Evolutionary conservation across 2,329 filamentous ascomycete species (phyloP).

Genomic region (Neonectria punicea): DNA sequence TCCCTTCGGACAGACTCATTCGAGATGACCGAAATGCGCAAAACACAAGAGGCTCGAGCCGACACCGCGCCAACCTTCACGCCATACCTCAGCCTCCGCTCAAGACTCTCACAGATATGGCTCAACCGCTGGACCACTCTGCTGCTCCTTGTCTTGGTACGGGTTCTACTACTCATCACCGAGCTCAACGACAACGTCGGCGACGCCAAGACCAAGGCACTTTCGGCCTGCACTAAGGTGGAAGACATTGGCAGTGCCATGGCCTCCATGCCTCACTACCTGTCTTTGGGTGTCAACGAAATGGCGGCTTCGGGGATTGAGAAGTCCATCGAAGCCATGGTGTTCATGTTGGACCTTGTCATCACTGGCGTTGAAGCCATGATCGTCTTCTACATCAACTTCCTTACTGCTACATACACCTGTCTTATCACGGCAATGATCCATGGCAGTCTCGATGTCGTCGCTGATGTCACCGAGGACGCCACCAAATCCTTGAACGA

Average conservation of each 20-base stretch:
- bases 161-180: conserved; percentile 80
- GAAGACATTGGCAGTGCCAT: conserved; percentile 94
- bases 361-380: conserved; percentile 88
- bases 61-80: conserved; percentile 78
- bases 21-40: conserved; percentile 48
- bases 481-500: conserved; percentile 60
- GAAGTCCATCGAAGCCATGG: conserved; percentile 81
- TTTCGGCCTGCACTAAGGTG: conserved; percentile 90
- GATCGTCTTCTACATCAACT: conserved; percentile 90
- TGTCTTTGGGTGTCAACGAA: conserved; percentile 88
- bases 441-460: conserved; percentile 80
- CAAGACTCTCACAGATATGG: conserved; percentile 94
- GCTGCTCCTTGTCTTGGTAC: conserved; percentile 83
- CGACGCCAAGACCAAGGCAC: conserved; percentile 81
- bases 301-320: conserved; percentile 84
- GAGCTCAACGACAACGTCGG: conserved; percentile 78
- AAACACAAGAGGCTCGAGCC: conserved; percentile 49
- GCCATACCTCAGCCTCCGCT: conserved; percentile 89
- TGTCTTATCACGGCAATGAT: conserved; percentile 89
- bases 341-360: conserved; percentile 80
- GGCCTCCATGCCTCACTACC: conserved; percentile 98
- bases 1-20: conserved; percentile 52
- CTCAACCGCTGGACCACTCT: conserved; percentile 97
- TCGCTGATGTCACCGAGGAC: conserved; percentile 62
- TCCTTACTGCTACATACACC: conserved; percentile 88